These are phyloP conservation scores for Astrothelium subdiscretum DNA, from an alignment of 495 filamentous ascomycete genomes.

Conservation along the genomic window DNA sequence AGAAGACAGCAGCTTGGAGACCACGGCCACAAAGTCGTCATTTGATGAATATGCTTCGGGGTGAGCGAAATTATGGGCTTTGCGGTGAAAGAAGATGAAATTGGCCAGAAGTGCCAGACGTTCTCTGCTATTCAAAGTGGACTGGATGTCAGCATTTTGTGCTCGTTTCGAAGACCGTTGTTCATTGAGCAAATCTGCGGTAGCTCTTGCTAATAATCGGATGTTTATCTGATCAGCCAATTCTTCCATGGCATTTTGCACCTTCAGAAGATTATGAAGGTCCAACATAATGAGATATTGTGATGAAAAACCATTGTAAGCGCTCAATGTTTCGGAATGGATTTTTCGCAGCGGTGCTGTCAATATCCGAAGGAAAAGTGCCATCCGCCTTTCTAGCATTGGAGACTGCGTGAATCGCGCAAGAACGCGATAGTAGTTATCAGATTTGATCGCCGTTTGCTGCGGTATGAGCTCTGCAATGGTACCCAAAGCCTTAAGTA, in stretches of 20 bases:
- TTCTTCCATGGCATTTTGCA: constrained; percentile 26
- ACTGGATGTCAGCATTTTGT: constrained; percentile 7
- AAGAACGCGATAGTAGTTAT: constrained; percentile 25
- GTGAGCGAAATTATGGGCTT: constrained; percentile 33
- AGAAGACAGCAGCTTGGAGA: constrained; percentile 52
- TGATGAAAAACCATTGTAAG: constrained; percentile 48
- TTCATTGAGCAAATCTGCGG: constrained; percentile 28
- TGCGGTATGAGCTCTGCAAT: constrained; percentile 18
- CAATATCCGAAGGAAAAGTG: not conserved
- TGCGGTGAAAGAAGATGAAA: constrained; percentile 61
- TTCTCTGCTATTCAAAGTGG: constrained; percentile 22
- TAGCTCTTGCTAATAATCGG: constrained; percentile 39
- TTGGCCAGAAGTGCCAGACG: constrained; percentile 71
- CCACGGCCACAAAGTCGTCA: constrained; percentile 50
- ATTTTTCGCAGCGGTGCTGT: constrained; percentile 2
- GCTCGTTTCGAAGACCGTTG: constrained; percentile 8
- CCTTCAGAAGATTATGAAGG: constrained; percentile 26
- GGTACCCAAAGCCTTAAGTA: constrained; percentile 10
- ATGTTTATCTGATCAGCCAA: constrained; percentile 43
- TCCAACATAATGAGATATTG: constrained; percentile 39
- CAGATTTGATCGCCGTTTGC: constrained; percentile 17
- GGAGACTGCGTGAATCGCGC: constrained; percentile 8
- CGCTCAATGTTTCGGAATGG: constrained; percentile 31
- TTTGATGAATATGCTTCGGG: constrained; percentile 31
- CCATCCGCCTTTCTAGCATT: not conserved